Base-by-base conservation (phyloP, 208 protist genomes). In the Phytomonas francai region DNA sequence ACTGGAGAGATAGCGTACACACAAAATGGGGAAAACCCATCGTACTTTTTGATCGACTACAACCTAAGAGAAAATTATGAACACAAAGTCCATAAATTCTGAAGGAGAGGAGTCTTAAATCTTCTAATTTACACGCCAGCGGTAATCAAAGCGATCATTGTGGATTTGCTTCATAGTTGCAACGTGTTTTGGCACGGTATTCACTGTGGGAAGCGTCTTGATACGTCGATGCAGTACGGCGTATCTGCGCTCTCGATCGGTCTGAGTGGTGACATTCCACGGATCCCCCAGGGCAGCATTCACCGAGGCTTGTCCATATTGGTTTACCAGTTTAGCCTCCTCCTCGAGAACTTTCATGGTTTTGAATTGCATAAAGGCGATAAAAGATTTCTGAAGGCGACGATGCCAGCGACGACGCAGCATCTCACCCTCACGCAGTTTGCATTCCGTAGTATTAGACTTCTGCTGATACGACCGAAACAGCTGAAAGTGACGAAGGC, bases 81-180 rank as follows among this genome's bases (percentile, higher is more conserved):
- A 63, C 22, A 22, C 45, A 25, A 5, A 25, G 2, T 22, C 16
- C 5, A 54, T 9, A 54, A 19, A 54, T 19, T 0, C 45, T 25
- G 25, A 3, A 25, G 22, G 6, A 3, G 8, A 6, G 25, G 19
- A 54, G 45, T 12, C 8, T 54, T 8, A 25, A 25, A 25, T 39
- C 49, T 9, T 12, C 71, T 80, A 95, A 67, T 95, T 93, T 56
- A 92, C 85, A 19, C 90, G 83, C 90, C 90, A 95, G 65, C 87
- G 87, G 68, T 84, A 88, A 67, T 95, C 89, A 72, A 95, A 95
- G 70, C 90, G 90, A 73, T 95, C 90, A 70, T 95, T 95, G 79
- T 95, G 90, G 67, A 93, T 93, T 72, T 95, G 90, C 78, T 93
- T 95, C 87, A 93, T 93, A 19, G 90, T 95, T 16, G 87, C 87